Base-by-base conservation (phyloP, 306 rosid genomes). In the Sphenostylis stenocarpa region DNA sequence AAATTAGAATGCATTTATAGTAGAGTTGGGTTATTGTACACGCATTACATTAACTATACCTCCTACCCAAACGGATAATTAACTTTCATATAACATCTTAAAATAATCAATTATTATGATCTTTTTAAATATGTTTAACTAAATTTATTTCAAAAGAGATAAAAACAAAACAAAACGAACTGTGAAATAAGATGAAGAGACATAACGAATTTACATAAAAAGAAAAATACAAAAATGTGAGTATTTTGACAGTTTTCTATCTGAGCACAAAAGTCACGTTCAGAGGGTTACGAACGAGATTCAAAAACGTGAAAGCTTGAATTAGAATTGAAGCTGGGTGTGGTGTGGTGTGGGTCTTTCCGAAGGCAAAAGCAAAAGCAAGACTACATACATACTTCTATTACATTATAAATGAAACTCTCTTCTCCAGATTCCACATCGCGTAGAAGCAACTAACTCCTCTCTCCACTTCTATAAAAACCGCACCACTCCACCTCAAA, bases 401-500 rank as follows among this genome's bases (percentile, higher is more conserved):
- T 48, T 33, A 24, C 21, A 16, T 66, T 69, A 73, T 52, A 16
- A 29, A 19, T 11, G 38, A 26, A 49, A 71, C 47, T 31, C 73
- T 75, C 21, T 1, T 13, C 20, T 19, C 49, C 72, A 58, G 17
- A 56, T 47, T n/a, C 63, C 67, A 49, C 49, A 57, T 85, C 76
- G 78, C 86, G 85, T 87, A 68, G 55, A 82, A 81, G 89, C 80
- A 84, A 80, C 60, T 65, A 16, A 33, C 48, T 29, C 74, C 28
- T 41, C 17, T 16, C 19, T 19, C 48, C 12, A 1, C 49, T 21
- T 39, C 78, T 80, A 80, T 84, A 79, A 66, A 31, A 64, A 58
- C 36, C 16, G 47, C 16, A 71, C 24, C 58, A 38, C 28, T 3
- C 1, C 8, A 3, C 47, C 47, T 0, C 12, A 0, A 11, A 41